Base-by-base conservation (phyloP, 345 rosid genomes). In the Eucalyptus microcorys region DNA sequence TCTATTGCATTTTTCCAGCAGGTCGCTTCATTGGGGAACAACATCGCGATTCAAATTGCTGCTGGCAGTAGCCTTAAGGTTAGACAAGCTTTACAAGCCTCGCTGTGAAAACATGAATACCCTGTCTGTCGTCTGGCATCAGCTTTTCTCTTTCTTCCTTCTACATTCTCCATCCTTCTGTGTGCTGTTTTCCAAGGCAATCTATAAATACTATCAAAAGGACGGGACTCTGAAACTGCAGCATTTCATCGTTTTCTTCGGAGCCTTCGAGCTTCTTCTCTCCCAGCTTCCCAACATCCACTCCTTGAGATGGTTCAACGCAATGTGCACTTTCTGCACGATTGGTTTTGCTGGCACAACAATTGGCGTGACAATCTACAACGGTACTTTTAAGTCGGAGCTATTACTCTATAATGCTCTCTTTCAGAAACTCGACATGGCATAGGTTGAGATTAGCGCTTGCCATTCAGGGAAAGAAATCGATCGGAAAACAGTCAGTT, bases 1-100 rank as follows among this genome's bases (percentile, higher is more conserved):
- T 93, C 90, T 71, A 80, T 93, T 88, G 94, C 94, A 48, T 92
- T 92, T 87, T 93, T 93, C 87, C 95, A 92, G 92, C 94, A 91
- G 94, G 93, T 92, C 19, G 96, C 96, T 90, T 94, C 95, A 30
- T 68, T 93, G 89, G 96, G 95, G 89, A 93, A 93, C 87, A 94
- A 93, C 89, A 90, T 93, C 50, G 93, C 94, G 86, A 90, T 94
- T 90, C 94, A 94, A 94, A 93, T 91, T 87, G 94, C 95, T 53
- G 93, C 94, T 45, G 96, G 95, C 13, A 93, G 93, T 91, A 92
- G 96, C 89, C 93, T 94, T 43, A 94, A 92, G 93, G 95, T 93
- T 24, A 40, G 91, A 87, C 87, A 84, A 49, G 4, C 85, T 68
- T 43, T 49, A 2, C 64, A 32, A n/a, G 32, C 43, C 10, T 68